Conservation (phyloP, 345 rosid genomes). For the Erucastrum elatum region DNA sequence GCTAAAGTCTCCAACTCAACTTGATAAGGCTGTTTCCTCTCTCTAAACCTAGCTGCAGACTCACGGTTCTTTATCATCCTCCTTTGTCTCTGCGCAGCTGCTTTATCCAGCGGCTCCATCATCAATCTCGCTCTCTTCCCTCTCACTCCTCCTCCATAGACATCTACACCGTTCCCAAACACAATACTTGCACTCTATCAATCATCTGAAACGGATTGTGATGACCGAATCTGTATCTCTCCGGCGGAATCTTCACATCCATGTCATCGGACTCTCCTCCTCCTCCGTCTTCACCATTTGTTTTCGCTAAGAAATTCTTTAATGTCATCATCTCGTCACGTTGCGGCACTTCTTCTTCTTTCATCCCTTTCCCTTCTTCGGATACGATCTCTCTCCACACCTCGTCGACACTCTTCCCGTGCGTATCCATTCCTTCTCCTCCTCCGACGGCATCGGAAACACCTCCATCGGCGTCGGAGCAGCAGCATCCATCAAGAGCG, state of each 20-base stretch:
- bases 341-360: constrained; percentile 49
- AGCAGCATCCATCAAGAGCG: constrained; percentile 19
- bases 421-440: constrained; percentile 7
- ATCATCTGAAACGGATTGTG: constrained; percentile 53
- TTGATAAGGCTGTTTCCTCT: constrained; percentile 96
- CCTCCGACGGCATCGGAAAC: constrained; percentile 3
- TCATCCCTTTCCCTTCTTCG: constrained; percentile 64
- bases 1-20: constrained; percentile 85
- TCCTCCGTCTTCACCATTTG: constrained; percentile 48
- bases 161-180: constrained; percentile 38
- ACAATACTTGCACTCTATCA: constrained; percentile 46
- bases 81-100: constrained; percentile 85
- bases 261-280: constrained; percentile 27
- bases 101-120: constrained; percentile 86
- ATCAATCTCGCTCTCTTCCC: constrained; percentile 70
- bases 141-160: constrained; percentile 28
- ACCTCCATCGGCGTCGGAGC: constrained; percentile 3
- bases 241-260: constrained; percentile 45
- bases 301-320: constrained; percentile 82
- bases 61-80: constrained; percentile 99
- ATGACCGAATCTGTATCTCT: constrained; percentile 50
- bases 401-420: constrained; percentile 69
- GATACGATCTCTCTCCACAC: constrained; percentile 89
- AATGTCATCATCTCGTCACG: constrained; percentile 71
- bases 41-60: constrained; percentile 95